These are phyloP conservation scores for Sarocladium oryzae DNA, from an alignment of 2,329 filamentous ascomycete species.

Conservation along the genomic window DNA sequence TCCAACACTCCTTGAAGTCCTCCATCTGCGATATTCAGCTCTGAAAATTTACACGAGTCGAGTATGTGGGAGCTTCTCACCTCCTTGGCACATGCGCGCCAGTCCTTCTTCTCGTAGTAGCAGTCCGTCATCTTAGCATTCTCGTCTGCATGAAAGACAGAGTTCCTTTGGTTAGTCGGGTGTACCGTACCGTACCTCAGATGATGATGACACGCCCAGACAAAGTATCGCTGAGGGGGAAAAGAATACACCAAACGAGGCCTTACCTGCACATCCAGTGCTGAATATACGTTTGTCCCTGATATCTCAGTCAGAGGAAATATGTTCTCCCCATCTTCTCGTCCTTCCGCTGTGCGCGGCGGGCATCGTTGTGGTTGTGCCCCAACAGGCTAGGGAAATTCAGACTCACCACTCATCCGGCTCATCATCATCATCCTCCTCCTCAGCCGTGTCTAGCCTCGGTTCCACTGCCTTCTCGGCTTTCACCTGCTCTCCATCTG, in stretches of 20 bases:
- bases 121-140: conserved; percentile 90
- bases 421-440: conserved; percentile 71
- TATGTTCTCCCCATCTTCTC: background rate
- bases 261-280: conserved; percentile 81
- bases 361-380: background rate
- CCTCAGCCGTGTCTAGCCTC: conserved; percentile 22
- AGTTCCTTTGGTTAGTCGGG: too few relatives aligned
- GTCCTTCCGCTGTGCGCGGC: background rate
- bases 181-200: too few relatives aligned
- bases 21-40: conserved; percentile 61
- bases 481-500: conserved; percentile 8
- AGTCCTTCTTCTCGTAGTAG: conserved; percentile 94
- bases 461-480: conserved; percentile 3
- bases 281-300: conserved; percentile 98
- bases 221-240: too few relatives aligned
- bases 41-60: background rate
- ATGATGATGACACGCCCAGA: too few relatives aligned
- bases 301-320: conserved; percentile 10
- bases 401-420: conserved; percentile 82
- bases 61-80: conserved; percentile 46
- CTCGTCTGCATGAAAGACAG: conserved; percentile 74
- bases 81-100: conserved; percentile 82
- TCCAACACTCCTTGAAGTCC: conserved; percentile 85
- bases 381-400: background rate
- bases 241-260: background rate